Evolutionary conservation across 352 stramenopile species (phyloP), one percentile per base, ranked within the genome.

Genomic region (Bremia lactucae): DNA sequence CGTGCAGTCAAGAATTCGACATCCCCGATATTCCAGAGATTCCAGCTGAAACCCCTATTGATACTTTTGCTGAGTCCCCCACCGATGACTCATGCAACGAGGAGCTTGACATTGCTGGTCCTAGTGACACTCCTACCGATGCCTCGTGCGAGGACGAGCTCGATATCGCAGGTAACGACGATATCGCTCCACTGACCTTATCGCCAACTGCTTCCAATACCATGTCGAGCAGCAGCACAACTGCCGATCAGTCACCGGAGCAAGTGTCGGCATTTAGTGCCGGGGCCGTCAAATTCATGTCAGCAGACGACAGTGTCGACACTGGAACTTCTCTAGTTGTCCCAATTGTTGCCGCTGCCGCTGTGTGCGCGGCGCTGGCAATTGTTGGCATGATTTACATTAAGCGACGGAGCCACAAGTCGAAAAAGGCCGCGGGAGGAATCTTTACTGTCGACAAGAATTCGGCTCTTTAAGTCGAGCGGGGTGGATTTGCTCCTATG

Each of bases 361-460:
- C 31, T 2, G 68, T 61, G 0, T 69, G 72, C 39, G 57, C 65
- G 6, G 66, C 67, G n/a, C 57, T 87, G 5, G 74, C 53, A 9
- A 39, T 73, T 9, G 46, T 70, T 10, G 74, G 66, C 6, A 45
- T 65, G 3, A 46, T 79, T 4, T 84, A 84, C 67, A 77, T 78
- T 54, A 81, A 79, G 58, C 67, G 71, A 52, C 71, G 74, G 40
- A 63, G 35, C 50, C 52, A 15, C 36, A 87, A 81, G 62, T 57
- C 60, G 22, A 62, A 69, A 36, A 48, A 83, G 42, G 62, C 11
- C 0, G 40, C 46, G 24, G 19, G 62, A 22, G 66, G 59, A 31
- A 87, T 87, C 61, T 87, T 87, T 49, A 87, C 74, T 23, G 55
- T 87, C 38, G 74, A 87, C 65, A 72, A 84, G 65, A 70, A 74